A percentile compares a stretch with the other conserved stretches of the same genome.
Conservation (phyloP, 2,329 filamentous ascomycete genomes). For the Fusarium anguioides region DNA sequence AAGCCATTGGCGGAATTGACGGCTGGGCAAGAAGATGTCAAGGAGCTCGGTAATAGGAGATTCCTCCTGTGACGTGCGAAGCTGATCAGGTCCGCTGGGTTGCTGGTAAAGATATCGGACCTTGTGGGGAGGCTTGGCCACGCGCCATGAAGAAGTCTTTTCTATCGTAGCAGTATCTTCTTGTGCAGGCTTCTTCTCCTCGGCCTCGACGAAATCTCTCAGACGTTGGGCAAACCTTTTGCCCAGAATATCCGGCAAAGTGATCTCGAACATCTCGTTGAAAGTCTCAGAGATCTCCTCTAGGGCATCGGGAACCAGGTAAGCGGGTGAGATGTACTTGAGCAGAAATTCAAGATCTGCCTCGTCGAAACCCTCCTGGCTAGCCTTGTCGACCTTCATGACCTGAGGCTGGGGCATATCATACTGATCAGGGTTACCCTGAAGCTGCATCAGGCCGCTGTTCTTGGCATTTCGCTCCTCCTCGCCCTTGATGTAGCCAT, state of each 20-base stretch:
- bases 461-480: slow-evolving; percentile 90
- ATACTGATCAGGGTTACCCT: slow-evolving; percentile 90
- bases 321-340: slow-evolving; percentile 88
- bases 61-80: slow-evolving; percentile 53
- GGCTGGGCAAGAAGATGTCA: slow-evolving; percentile 83
- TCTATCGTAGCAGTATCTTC: slow-evolving; percentile 67
- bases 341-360: slow-evolving; percentile 89
- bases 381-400: slow-evolving; percentile 58
- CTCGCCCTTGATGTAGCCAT: slow-evolving; percentile 87
- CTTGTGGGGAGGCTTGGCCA: slow-evolving; percentile 92
- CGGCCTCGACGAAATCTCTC: slow-evolving; percentile 74
- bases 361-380: slow-evolving; percentile 73
- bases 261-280: slow-evolving; percentile 83
- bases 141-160: slow-evolving; percentile 71
- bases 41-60: slow-evolving; percentile 81
- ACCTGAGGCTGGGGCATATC: slow-evolving; percentile 78
- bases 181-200: slow-evolving; percentile 65
- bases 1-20: slow-evolving; percentile 90
- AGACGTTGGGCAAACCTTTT: slow-evolving; percentile 80
- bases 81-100: slow-evolving; percentile 54
- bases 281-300: slow-evolving; percentile 85
- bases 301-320: slow-evolving; percentile 90
- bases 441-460: slow-evolving; percentile 91
- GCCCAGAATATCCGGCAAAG: slow-evolving; percentile 80
- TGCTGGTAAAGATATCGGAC: slow-evolving; percentile 90